These are phyloP conservation scores for Chrysoporthe deuterocubensis DNA, from an alignment of 2,329 filamentous ascomycete genomes.

Conservation along the genomic window DNA sequence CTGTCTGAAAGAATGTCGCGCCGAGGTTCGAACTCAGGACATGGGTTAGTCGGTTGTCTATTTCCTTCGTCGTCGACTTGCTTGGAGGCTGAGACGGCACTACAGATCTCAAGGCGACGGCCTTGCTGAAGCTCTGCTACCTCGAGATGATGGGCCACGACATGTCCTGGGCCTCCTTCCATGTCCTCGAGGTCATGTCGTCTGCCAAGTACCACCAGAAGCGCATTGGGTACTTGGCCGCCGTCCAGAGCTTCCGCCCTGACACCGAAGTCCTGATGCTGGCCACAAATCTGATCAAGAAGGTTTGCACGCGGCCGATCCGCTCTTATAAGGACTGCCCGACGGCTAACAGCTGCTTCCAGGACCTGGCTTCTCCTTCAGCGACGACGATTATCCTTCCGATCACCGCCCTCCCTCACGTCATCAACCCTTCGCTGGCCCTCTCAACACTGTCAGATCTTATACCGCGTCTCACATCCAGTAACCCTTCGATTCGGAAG, in stretches of 20 bases:
- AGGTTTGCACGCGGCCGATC: slow-evolving; percentile 55
- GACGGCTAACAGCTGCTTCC: slow-evolving; percentile 15
- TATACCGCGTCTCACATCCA: slow-evolving; percentile 84
- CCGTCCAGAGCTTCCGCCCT: slow-evolving; percentile 92
- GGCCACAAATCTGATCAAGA: slow-evolving; percentile 94
- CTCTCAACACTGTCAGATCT: slow-evolving; percentile 87
- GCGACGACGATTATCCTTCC: slow-evolving; percentile 83
- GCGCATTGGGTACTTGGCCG: slow-evolving; percentile 90
- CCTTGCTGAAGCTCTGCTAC: slow-evolving; percentile 93
- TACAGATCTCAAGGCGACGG: slow-evolving; percentile 90
- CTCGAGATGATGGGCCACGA: slow-evolving; percentile 99
- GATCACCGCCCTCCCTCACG: slow-evolving; percentile 87
- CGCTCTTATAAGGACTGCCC: neutral
- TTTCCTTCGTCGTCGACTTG: neutral
- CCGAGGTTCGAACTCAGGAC: slow-evolving; percentile 89
- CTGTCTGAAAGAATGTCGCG: slow-evolving; percentile 91
- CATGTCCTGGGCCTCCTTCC: slow-evolving; percentile 99
- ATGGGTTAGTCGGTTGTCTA: slow-evolving; percentile 66
- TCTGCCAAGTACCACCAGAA: slow-evolving; percentile 94
- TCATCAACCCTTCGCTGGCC: slow-evolving; percentile 90
- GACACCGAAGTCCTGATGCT: slow-evolving; percentile 98
- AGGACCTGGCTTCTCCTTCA: slow-evolving; percentile 75
- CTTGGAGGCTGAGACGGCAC: neutral
- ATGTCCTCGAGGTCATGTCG: slow-evolving; percentile 98
- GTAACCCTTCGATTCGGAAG: slow-evolving; percentile 83